phyloP scores from a whole-genome alignment of 345 rosid genomes.

The Diplotaxis tenuifolia region DNA sequence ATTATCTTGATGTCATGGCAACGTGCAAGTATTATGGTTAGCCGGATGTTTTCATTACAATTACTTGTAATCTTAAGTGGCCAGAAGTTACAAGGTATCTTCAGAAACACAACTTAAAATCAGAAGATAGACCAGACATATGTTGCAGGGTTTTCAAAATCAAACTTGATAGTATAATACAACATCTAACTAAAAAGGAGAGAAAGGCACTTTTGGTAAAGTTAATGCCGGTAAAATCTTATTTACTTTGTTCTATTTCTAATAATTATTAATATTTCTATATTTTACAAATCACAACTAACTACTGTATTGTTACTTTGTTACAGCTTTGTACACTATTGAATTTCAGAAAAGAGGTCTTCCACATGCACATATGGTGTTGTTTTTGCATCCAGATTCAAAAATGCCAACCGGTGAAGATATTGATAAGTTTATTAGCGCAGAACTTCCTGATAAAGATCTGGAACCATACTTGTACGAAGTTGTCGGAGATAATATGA shows the following conservation, averaged over 20 bases:
- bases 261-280: too few relatives aligned
- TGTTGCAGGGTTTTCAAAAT: background rate
- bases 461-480: background rate
- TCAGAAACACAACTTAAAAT: background rate
- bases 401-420: background rate
- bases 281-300: background rate
- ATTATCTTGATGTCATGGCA: background rate
- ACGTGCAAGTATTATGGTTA: background rate
- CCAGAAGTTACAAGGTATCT: background rate
- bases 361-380: background rate
- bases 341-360: background rate
- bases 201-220: background rate
- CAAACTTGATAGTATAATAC: background rate
- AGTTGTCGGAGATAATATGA: background rate
- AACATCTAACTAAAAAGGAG: background rate
- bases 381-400: background rate
- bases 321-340: background rate
- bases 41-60: background rate
- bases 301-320: background rate
- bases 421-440: background rate
- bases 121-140: background rate
- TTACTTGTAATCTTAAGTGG: background rate
- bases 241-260: background rate
- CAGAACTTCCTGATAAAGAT: background rate
- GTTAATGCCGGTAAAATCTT: background rate